Evolutionary conservation across 176 grass and related monocot genomes (phyloP).

Genomic region (Avena atlantica): DNA sequence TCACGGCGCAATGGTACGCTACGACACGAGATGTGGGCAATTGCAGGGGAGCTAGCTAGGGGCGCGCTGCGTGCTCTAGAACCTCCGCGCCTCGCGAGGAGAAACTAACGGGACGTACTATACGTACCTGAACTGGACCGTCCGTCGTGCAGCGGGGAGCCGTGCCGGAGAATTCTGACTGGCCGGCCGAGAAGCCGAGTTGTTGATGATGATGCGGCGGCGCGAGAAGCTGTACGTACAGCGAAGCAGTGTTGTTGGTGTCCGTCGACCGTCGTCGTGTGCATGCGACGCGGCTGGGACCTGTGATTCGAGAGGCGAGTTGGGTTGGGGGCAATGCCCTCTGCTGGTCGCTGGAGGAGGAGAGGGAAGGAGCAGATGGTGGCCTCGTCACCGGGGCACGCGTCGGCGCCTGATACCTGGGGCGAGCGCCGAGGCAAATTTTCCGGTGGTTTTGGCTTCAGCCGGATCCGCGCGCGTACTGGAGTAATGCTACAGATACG

Average conservation of each 20-base stretch:
- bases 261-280: not conserved
- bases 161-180: not conserved
- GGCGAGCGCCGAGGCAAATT: constrained; percentile 29
- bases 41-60: not conserved
- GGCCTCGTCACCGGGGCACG: constrained; percentile 63
- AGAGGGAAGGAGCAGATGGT: not conserved
- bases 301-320: constrained; percentile 13
- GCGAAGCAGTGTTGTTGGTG: not conserved
- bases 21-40: not conserved
- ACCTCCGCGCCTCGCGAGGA: not conserved
- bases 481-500: too few species aligned
- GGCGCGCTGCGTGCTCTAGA: not conserved
- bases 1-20: not conserved
- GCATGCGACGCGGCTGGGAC: not conserved
- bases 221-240: not conserved
- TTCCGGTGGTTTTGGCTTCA: not conserved
- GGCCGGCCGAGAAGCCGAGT: constrained; percentile 24
- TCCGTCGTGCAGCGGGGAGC: not conserved
- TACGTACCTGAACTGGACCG: constrained; percentile 34
- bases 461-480: not conserved
- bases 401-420: constrained; percentile 47
- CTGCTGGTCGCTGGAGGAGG: not conserved
- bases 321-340: not conserved
- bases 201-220: not conserved
- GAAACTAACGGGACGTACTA: not conserved